Evolutionary conservation across 805 yeast genomes (phyloP), one percentile per base, ranked within the genome.

Genomic region (Schwanniomyces occidentalis): DNA sequence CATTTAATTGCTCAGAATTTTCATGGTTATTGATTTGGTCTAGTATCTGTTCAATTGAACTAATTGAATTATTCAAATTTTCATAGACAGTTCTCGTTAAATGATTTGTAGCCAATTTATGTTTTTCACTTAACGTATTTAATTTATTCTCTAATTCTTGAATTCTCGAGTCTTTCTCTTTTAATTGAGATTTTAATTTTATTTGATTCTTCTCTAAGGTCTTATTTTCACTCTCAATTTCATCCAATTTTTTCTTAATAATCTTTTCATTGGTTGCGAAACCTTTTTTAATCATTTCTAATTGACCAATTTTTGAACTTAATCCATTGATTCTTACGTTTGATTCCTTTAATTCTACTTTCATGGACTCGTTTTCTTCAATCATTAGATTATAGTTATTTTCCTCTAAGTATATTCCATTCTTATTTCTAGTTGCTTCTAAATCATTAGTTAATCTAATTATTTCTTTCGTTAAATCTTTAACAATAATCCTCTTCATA

Each of bases 381-480:
- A 49, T 34, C 12, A 62, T 41, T 15, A 44, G 42, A 14, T 52
- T 43, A 47, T 82, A 82, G 51, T 80, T 80, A 10, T 62, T 69
- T 19, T 75, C 76, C 47, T 79, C 78, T 71, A 85, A 58, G 49
- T 66, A 80, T 16, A 85, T 69, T 2, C 90, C 89, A 42, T 81
- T 84, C 51, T 75, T 81, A 7, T 65, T 61, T 41, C 82, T 69
- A 0, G 87, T 71, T 0, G 90, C 82, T 24, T 69, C 51, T 24
- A 84, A 57, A 54, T 85, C 93, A 24, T 69, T 67, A 44, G 78
- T 72, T 22, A 82, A 56, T 42, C 75, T 61, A 52, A 61, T 76
- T 72, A 58, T 76, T 69, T 61, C 83, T 75, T 45, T 69, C 50
- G 51, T 75, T 63, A 58, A 72, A 68, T 52, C 82, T 76, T 49